Base-by-base conservation (phyloP, 2,329 filamentous ascomycete genomes). In the Xylaria multiplex region DNA sequence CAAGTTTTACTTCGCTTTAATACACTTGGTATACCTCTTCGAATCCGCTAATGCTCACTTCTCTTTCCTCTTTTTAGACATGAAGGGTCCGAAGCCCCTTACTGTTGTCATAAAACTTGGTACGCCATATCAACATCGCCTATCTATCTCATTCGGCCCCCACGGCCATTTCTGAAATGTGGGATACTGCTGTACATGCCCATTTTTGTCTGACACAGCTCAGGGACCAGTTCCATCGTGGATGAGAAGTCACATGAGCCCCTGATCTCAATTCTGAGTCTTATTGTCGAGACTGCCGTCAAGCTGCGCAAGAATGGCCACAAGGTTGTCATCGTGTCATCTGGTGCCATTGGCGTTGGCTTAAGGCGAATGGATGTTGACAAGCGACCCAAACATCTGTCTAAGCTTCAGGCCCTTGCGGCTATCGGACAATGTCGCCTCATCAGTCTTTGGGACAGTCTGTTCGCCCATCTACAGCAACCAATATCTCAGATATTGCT, bases 171-270 rank as follows among this genome's bases (percentile, higher is more conserved):
- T 19, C 27, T 54, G 42, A 22, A 6, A 43, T 42, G 8, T 49
- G 13, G 5, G 30, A 30, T 59, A 24, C 6, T 59, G 32, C 14
- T 59, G 19, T 50, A 49, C 27, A 19, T 40, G 40, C 24, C 22
- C 4, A 5, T 32, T 35, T 53, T 55, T 40, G 22, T 50, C 64
- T 68, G 42, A 69, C 59, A 42, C 3, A 2, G 7, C 27, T 67
- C 72, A 99, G 96, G 96, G 74, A 98, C 96, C 53, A 97, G 93
- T 79, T 98, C 96, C n/a, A 98, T 99, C 72, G 94, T 99, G 70
- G 93, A 98, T 81, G 96, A 99, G 79, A 91, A 90, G 77, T 97
- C 93, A 24, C 96, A 97, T 81, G 93, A 97, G 77, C 96, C 96
- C 3, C 87, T 97, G 42, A 86, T 99, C 45, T 96, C 94, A 4